Evolutionary conservation across 495 filamentous ascomycete genomes (phyloP).

Genomic region (Lepraria neglecta): DNA sequence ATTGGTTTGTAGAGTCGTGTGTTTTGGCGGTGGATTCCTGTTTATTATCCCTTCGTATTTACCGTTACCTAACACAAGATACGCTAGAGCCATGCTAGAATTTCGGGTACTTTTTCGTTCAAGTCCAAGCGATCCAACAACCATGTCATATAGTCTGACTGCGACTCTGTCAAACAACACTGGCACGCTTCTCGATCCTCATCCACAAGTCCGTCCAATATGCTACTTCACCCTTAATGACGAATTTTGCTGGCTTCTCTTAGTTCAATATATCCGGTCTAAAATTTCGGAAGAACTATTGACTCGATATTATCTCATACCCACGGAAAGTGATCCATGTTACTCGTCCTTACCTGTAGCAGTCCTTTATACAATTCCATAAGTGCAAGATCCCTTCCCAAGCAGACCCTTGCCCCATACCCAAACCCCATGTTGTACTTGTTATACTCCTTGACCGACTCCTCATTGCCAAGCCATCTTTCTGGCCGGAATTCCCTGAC

Average conservation of each 20-base stretch:
- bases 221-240: background rate
- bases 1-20: too few relatives aligned
- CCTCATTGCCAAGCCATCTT: background rate
- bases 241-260: background rate
- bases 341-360: constrained; percentile 37
- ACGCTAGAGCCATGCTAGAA: too few relatives aligned
- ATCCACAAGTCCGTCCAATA: background rate
- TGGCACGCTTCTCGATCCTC: background rate
- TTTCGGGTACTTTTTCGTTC: too few relatives aligned
- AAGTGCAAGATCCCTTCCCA: constrained; percentile 50
- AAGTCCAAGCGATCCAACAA: too few relatives aligned
- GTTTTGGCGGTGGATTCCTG: too few relatives aligned
- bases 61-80: too few relatives aligned
- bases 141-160: too few relatives aligned
- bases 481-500: constrained; percentile 31
- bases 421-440: constrained; percentile 49
- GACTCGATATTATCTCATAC: background rate
- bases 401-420: constrained; percentile 47
- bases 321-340: background rate
- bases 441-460: background rate
- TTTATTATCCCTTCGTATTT: too few relatives aligned
- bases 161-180: background rate
- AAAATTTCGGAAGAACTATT: background rate
- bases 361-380: constrained; percentile 52
- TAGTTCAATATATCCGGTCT: background rate